Evolutionary conservation across 2,329 filamentous ascomycete genomes (phyloP).

Genomic region (Fusarium domesticum): DNA sequence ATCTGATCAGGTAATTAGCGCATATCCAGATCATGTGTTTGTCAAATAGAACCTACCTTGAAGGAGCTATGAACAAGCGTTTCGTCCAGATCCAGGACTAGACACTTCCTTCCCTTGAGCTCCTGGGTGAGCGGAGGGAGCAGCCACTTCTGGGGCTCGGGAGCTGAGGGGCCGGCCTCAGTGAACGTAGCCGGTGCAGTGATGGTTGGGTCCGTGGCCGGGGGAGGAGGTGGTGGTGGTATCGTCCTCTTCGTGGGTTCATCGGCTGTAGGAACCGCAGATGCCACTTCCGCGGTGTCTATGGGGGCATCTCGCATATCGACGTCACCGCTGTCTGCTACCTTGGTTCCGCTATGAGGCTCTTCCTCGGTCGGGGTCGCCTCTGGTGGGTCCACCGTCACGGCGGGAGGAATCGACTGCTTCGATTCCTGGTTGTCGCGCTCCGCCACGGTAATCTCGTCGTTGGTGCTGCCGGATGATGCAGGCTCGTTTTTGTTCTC

Average conservation of each 20-base stretch:
- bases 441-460: slow-evolving; percentile 43
- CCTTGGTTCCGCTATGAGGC: slow-evolving; percentile 33
- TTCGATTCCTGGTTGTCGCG: slow-evolving; percentile 47
- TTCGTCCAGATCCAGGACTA: slow-evolving; percentile 94
- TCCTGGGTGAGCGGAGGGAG: slow-evolving; percentile 78
- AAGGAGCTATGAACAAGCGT: slow-evolving; percentile 98
- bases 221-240: slow-evolving; percentile 49
- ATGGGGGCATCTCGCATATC: slow-evolving; percentile 64
- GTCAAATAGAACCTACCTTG: slow-evolving; percentile 62
- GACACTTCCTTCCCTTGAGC: slow-evolving; percentile 83
- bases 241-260: slow-evolving; percentile 33
- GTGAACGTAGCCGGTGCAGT: slow-evolving; percentile 38
- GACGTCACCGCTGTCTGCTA: slow-evolving; percentile 57
- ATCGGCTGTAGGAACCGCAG: slow-evolving; percentile 38
- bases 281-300: slow-evolving; percentile 47
- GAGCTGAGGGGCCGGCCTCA: slow-evolving; percentile 43
- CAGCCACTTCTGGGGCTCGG: slow-evolving; percentile 60
- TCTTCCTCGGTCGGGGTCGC: slow-evolving; percentile 25
- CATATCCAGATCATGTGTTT: slow-evolving; percentile 1
- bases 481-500: slow-evolving; percentile 44
- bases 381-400: slow-evolving; percentile 45
- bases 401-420: slow-evolving; percentile 39
- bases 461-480: slow-evolving; percentile 46
- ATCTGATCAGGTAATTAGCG: slow-evolving; percentile 57
- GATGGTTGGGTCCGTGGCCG: slow-evolving; percentile 43